Evolutionary conservation across 495 filamentous ascomycete genomes (phyloP).

Genomic region (Penicillium soppii): DNA sequence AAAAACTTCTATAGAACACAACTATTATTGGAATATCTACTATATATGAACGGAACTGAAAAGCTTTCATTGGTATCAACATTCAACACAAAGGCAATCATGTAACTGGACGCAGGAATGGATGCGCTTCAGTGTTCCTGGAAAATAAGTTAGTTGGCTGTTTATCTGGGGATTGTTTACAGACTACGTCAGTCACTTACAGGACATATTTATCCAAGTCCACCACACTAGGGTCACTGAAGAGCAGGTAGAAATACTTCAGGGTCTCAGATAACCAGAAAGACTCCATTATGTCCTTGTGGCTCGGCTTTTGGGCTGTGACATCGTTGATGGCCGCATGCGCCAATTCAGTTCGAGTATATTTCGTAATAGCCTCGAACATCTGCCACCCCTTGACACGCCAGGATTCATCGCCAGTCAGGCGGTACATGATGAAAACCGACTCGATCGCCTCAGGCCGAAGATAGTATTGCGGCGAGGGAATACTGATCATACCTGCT

Average conservation of each 20-base stretch:
- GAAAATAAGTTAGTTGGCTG: conserved; percentile 16
- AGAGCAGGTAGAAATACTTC: conserved; percentile 80
- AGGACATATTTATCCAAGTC: conserved; percentile 85
- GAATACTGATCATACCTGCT: conserved; percentile 62
- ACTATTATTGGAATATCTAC: not conserved
- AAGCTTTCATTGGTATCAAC: conserved; percentile 31
- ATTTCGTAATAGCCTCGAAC: conserved; percentile 70
- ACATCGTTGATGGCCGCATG: conserved; percentile 78
- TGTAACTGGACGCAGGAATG: conserved; percentile 45
- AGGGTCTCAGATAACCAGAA: conserved; percentile 77
- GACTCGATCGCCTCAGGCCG: conserved; percentile 94
- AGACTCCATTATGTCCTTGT: conserved; percentile 49
- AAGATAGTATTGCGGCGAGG: conserved; percentile 67
- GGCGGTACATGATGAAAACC: conserved; percentile 93
- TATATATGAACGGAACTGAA: not conserved
- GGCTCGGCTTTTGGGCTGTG: conserved; percentile 44
- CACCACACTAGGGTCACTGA: conserved; percentile 67
- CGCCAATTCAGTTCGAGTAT: conserved; percentile 65
- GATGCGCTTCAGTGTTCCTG: conserved; percentile 59
- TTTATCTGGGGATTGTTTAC: conserved; percentile 1
- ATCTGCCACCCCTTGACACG: conserved; percentile 88
- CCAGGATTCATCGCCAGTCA: conserved; percentile 79
- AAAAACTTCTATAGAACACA: not conserved
- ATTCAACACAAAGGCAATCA: conserved; percentile 20
- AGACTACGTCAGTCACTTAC: conserved; percentile 36